Base-by-base conservation (phyloP, 345 rosid species). In the Hirschfeldia incana region DNA sequence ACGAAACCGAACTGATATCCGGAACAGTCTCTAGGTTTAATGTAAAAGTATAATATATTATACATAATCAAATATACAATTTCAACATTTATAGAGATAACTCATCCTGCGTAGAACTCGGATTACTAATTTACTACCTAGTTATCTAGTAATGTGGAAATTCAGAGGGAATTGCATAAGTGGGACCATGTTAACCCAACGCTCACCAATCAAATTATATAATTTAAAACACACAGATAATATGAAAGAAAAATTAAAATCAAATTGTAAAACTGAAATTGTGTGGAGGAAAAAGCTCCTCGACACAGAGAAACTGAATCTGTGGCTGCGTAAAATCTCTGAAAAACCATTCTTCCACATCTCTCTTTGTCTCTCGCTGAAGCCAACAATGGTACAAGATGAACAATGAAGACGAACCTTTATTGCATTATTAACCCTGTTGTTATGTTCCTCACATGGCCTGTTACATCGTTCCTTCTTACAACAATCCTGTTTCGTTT, bases 401-500 rank as follows among this genome's bases (percentile, higher is more conserved):
- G 84, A 77, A 82, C 69, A 74, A 89, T 85, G 93, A 88, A 63
- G 87, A 82, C 78, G 87, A 85, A 80, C 72, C 51, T 21, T 71
- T 74, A 66, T 51, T 6, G 61, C 78, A 68, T 69, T 68, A 68
- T 67, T 67, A 67, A 74, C 67, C 53, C 44, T 80, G 79, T 65
- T 69, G 87, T 83, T 85, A 80, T 85, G 90, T 81, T 69, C 78
- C 74, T 86, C 69, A 84, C 93, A 94, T 94, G 98, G 98, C 97
- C 86, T 80, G 85, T 80, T 83, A 76, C 85, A 86, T 69, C 69
- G 81, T 88, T 81, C 83, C 79, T 74, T 37, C 37, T 62, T 62
- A 68, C 75, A 9, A 26, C 71, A 72, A 81, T 81, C 78, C 77
- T 46, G 33, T 73, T 80, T 86, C 55, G 76, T 85, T 68, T 86